Percentiles rank a stretch among this genome's conserved stretches.
These are phyloP conservation scores for Fusarium coicis DNA, from an alignment of 2,329 filamentous ascomycete species.

Conservation along the genomic window DNA sequence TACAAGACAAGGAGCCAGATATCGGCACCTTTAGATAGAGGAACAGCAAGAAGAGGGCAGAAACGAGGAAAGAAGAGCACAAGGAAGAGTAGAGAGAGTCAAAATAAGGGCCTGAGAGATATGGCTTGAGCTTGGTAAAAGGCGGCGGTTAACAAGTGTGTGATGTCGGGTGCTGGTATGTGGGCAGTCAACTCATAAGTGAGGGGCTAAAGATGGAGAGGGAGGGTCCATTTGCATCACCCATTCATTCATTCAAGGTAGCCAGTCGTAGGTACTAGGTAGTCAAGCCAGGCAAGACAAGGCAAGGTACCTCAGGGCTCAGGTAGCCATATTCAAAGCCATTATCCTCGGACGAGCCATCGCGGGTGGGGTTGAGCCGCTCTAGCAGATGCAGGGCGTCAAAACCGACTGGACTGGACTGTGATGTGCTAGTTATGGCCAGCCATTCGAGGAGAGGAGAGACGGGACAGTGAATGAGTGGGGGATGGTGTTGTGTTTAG, in stretches of 20 bases:
- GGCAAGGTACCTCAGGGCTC: background rate
- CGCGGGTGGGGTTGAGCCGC: conserved; percentile 30
- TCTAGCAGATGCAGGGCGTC: conserved; percentile 37
- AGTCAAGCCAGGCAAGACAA: background rate
- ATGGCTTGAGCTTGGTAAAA: conserved; percentile 33
- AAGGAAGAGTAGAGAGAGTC: background rate
- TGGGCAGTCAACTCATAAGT: conserved; percentile 43
- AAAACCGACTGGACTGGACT: conserved; percentile 17
- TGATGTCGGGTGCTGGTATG: conserved; percentile 39
- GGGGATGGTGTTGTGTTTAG: conserved; percentile 40
- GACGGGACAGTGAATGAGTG: conserved; percentile 20
- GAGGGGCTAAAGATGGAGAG: conserved; percentile 40
- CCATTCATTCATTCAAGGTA: conserved; percentile 8
- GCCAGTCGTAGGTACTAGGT: background rate
- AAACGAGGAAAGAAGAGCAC: background rate
- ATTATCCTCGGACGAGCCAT: conserved; percentile 25
- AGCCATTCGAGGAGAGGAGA: conserved; percentile 1
- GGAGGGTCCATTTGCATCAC: conserved; percentile 26
- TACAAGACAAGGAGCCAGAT: conserved; percentile 14
- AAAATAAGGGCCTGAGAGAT: conserved; percentile 11
- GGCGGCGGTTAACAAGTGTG: conserved; percentile 38
- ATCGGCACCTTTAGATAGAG: background rate
- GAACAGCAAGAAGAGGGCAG: background rate
- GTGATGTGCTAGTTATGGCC: conserved; percentile 3
- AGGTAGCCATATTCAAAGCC: conserved; percentile 1